Evolutionary conservation across 345 rosid genomes (phyloP).

Genomic region (Dovyalis caffra): DNA sequence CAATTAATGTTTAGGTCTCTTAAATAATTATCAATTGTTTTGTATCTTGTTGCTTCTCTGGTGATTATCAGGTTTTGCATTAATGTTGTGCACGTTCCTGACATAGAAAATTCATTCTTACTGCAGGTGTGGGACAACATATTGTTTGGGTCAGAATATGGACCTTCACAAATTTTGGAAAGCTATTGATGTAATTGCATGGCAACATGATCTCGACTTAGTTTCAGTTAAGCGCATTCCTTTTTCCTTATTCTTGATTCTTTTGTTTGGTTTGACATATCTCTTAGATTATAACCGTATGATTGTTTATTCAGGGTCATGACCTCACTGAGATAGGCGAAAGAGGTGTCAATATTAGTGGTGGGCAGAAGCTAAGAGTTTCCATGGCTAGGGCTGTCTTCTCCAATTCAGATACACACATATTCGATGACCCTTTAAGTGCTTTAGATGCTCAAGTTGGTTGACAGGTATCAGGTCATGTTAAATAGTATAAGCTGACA

Average conservation of each 20-base stretch:
- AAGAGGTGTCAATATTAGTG: constrained; percentile 38
- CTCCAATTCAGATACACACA: constrained; percentile 28
- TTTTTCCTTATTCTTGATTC: background rate
- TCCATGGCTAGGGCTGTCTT: constrained; percentile 35
- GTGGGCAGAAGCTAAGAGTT: constrained; percentile 37
- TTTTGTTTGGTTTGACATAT: background rate
- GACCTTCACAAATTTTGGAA: constrained; percentile 61
- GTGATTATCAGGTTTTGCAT: background rate
- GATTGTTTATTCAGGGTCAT: constrained; percentile 66
- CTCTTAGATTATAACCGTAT: background rate
- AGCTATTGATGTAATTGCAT: constrained; percentile 79
- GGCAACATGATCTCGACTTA: constrained; percentile 87
- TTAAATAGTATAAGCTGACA: background rate
- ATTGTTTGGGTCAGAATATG: constrained; percentile 80
- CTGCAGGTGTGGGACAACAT: constrained; percentile 96
- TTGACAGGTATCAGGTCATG: constrained; percentile 19
- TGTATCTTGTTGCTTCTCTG: background rate
- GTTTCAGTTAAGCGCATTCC: constrained; percentile 49
- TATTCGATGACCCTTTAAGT: constrained; percentile 36
- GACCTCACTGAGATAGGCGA: constrained; percentile 38
- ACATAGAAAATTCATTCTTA: background rate
- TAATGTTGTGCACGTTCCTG: background rate
- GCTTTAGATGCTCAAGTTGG: constrained; percentile 39
- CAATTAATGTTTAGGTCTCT: background rate
- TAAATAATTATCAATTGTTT: background rate